A percentile compares a stretch with the other conserved stretches of the same genome.
Evolutionary conservation across 495 filamentous ascomycete species (phyloP).

Genomic region (Haplographium delicatum): DNA sequence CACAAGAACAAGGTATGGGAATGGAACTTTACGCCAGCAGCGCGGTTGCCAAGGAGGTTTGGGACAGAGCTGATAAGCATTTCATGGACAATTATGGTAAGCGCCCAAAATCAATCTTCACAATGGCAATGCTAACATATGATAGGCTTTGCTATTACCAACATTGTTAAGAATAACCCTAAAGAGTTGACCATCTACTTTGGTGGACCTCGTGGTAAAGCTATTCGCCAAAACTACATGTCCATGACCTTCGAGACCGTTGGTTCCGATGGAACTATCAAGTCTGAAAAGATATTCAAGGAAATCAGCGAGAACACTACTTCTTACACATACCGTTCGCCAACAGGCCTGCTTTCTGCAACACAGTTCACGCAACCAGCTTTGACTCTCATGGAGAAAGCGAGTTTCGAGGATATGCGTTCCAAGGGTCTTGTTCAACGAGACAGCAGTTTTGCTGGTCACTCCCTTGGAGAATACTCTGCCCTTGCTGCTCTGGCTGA

Average conservation of each 20-base stretch:
- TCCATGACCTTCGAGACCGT: constrained; percentile 99
- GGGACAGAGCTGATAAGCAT: constrained; percentile 96
- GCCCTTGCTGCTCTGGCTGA: constrained; percentile 94
- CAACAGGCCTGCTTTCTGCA: constrained; percentile 89
- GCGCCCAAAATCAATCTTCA: constrained; percentile 16
- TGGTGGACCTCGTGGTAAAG: constrained; percentile 91
- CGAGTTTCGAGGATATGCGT: constrained; percentile 98
- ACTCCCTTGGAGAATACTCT: constrained; percentile 97
- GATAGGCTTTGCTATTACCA: constrained; percentile 85
- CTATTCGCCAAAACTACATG: constrained; percentile 98
- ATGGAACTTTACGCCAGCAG: constrained; percentile 97
- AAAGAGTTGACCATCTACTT: constrained; percentile 99
- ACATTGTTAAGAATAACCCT: constrained; percentile 99
- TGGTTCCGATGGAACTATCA: constrained; percentile 80
- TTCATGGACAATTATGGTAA: constrained; percentile 98
- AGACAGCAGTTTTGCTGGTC: constrained; percentile 94
- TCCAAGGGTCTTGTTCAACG: constrained; percentile 92
- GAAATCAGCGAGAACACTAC: constrained; percentile 85
- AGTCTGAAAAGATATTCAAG: constrained; percentile 99
- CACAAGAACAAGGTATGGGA: constrained; percentile 98
- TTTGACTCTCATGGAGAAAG: constrained; percentile 98
- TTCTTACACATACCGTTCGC: constrained; percentile 95
- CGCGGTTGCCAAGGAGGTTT: constrained; percentile 90
- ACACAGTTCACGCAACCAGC: constrained; percentile 99
- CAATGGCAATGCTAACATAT: constrained; percentile 33